These are phyloP conservation scores for Sporopachydermia lactativora DNA, from an alignment of 805 yeast species.

Conservation along the genomic window DNA sequence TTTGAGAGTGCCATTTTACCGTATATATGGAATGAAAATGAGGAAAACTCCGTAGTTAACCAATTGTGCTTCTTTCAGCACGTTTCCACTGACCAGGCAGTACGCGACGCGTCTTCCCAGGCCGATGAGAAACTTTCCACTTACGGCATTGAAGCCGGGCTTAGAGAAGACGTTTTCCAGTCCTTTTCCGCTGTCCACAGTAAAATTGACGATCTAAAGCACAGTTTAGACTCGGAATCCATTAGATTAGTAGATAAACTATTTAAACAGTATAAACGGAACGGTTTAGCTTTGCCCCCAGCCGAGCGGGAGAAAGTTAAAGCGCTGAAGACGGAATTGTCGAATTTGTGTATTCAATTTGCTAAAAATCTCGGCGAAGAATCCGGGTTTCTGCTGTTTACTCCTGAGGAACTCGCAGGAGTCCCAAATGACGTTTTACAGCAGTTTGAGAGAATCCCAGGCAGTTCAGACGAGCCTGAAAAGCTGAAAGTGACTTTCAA, in stretches of 20 bases:
- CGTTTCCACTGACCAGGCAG: slow-evolving; percentile 47
- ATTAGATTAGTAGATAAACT: slow-evolving; percentile 42
- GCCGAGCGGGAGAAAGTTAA: slow-evolving; percentile 43
- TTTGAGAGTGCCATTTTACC: slow-evolving; percentile 44
- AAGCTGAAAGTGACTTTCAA: slow-evolving; percentile 59
- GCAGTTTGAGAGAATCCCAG: slow-evolving; percentile 36
- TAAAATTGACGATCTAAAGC: slow-evolving; percentile 17
- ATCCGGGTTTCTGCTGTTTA: slow-evolving; percentile 42
- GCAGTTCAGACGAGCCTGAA: slow-evolving; percentile 26
- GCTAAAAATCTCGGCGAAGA: slow-evolving; percentile 61
- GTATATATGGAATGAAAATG: slow-evolving; percentile 36
- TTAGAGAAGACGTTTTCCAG: slow-evolving; percentile 53
- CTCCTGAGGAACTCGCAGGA: slow-evolving; percentile 55
- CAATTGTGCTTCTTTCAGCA: slow-evolving; percentile 58
- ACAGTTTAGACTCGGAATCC: slow-evolving; percentile 36
- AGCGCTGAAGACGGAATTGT: slow-evolving; percentile 42
- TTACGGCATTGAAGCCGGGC: slow-evolving; percentile 45
- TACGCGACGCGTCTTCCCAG: slow-evolving; percentile 56
- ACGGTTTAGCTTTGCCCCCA: slow-evolving; percentile 50
- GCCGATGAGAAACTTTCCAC: slow-evolving; percentile 46
- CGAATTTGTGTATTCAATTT: slow-evolving; percentile 42
- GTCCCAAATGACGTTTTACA: slow-evolving; percentile 51
- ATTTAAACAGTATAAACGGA: slow-evolving; percentile 43
- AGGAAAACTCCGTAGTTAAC: slow-evolving; percentile 28
- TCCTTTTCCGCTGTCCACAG: slow-evolving; percentile 40